Percentiles rank a stretch among this genome's conserved stretches.
These are phyloP conservation scores for Erysimum pusillum DNA, from an alignment of 441 rosid species.

Conservation along the genomic window DNA sequence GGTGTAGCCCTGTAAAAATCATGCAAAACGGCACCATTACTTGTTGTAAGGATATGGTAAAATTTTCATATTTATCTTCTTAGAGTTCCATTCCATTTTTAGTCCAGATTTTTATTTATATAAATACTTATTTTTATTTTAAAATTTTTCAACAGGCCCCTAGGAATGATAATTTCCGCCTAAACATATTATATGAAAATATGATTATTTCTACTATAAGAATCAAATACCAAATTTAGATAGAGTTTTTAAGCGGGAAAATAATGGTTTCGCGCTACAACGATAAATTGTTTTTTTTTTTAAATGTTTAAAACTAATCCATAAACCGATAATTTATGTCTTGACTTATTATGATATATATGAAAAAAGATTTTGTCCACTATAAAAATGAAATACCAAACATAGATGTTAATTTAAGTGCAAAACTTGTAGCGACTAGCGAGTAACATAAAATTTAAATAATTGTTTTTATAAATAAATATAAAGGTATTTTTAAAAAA, in stretches of 20 bases:
- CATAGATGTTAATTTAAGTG: too few relatives aligned
- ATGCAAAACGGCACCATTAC: constrained; percentile 14
- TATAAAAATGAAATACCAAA: neutral
- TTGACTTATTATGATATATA: neutral
- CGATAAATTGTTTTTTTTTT: neutral
- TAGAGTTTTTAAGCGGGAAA: neutral
- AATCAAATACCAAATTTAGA: neutral
- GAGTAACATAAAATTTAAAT: too few relatives aligned
- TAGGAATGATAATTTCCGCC: neutral
- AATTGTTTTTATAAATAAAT: too few relatives aligned
- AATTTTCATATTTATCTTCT: constrained; percentile 8
- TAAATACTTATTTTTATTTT: neutral
- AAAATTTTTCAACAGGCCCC: too few relatives aligned
- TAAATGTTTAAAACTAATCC: neutral
- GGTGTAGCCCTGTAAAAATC: neutral
- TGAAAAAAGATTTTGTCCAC: neutral
- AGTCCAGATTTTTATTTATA: constrained; percentile 1
- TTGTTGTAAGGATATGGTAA: constrained; percentile 5
- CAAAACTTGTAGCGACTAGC: too few relatives aligned
- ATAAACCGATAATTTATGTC: neutral
- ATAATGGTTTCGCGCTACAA: neutral
- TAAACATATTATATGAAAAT: neutral
- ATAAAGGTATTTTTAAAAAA: too few relatives aligned
- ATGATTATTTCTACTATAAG: neutral
- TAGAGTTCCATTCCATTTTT: constrained; percentile 36